Conservation (phyloP, 1,284 basidiomycete species). For the Ustilago hordei region DNA sequence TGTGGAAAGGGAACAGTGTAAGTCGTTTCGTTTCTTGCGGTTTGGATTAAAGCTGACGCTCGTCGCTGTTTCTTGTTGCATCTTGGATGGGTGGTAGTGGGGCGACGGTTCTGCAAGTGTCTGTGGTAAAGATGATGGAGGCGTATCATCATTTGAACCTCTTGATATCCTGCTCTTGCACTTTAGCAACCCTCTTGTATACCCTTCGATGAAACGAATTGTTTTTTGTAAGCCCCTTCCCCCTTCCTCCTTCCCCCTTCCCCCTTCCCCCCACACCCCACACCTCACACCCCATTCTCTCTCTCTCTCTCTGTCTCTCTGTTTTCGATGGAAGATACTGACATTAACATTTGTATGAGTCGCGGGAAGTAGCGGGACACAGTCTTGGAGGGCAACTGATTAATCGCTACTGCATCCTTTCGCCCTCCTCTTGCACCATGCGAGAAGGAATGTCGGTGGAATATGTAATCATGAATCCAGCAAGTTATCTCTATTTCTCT, state of each 20-base stretch:
- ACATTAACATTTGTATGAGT: neutral
- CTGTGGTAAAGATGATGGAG: neutral
- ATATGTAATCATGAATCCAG: constrained; percentile 47
- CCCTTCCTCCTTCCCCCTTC: too few relatives aligned
- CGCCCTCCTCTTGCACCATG: neutral
- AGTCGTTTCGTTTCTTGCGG: neutral
- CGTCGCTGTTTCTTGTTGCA: neutral
- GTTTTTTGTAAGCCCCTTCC: constrained; percentile 36
- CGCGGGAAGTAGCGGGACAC: constrained; percentile 38
- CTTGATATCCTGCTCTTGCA: constrained; percentile 35
- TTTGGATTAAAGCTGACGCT: neutral
- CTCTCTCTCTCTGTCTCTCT: neutral
- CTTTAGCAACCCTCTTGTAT: constrained; percentile 12
- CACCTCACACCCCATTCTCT: neutral
- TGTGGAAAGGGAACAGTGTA: constrained; percentile 51
- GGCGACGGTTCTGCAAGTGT: constrained; percentile 31
- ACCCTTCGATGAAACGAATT: constrained; percentile 14
- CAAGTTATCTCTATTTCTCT: constrained; percentile 41
- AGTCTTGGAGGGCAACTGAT: constrained; percentile 47
- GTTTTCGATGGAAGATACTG: neutral
- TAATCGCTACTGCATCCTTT: constrained; percentile 44
- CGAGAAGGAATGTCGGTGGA: neutral
- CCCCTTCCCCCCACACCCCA: too few relatives aligned
- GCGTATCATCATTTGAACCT: constrained; percentile 45
- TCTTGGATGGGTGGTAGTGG: constrained; percentile 29